Base-by-base conservation (phyloP, 1,284 basidiomycete genomes). In the Exobasidium rhododendri region DNA sequence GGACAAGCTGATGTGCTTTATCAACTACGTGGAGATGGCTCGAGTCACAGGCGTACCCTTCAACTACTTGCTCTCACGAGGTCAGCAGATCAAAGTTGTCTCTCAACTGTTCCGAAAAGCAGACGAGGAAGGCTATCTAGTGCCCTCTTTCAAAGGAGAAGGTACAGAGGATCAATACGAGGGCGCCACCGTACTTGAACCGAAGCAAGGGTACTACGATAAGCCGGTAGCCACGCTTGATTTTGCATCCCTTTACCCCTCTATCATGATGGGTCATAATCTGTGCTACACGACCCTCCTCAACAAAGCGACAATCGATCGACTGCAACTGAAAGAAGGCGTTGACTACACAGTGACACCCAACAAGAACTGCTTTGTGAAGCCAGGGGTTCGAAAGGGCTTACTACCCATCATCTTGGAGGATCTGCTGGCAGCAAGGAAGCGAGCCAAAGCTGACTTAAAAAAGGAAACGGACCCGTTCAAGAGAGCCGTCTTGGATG, bases 251-350 rank as follows among this genome's bases (percentile, higher is more conserved):
- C 72, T 79, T 26, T 79, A 79, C 43, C 77, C 77, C 1, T 78
- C 76, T 4, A 78, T 79, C 59, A 79, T 79, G 77, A 78, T 78
- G 77, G 77, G 75, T 17, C 77, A 79, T 66, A 79, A 79, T 57
- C 66, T 79, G 24, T 79, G 77, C 68, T 79, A 79, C 64, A 79
- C 77, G 3, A 79, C 77, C 13, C 62, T 79, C 28, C 64, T 79
- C 43, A 71, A 73, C 65, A 71, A 73, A 65, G 66, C 71, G 51
- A 78, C 71, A 13, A 77, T 78, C 62, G 75, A 79, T 14, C 67
- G 75, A 1, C 69, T 79, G 30, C 55, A 66, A 10, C 69, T 79
- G 29, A 68, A 71, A 46, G 62, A 76, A 59, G 70, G 69, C 50
- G 61, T 70, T 13, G 76, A 79, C 66, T 79, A 78, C 46, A 73